Conservation (phyloP, 2,329 filamentous ascomycete genomes). For the Alternaria sp. region DNA sequence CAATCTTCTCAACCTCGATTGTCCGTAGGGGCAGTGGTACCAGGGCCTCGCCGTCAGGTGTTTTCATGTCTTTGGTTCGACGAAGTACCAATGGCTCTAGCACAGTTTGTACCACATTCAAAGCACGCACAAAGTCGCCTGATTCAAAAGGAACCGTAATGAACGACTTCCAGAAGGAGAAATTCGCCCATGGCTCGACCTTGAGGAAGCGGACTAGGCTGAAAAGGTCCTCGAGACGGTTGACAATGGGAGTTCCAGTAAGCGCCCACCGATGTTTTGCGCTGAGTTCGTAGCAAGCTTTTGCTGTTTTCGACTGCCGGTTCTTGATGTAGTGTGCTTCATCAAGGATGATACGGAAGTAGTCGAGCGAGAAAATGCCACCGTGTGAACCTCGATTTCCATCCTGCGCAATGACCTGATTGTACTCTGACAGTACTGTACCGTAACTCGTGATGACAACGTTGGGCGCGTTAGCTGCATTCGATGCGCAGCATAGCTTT, state of each 20-base stretch:
- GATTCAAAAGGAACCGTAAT: constrained; percentile 98
- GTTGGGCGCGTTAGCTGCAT: constrained; percentile 80
- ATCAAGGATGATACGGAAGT: constrained; percentile 94
- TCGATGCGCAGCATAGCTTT: constrained; percentile 78
- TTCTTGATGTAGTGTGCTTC: constrained; percentile 96
- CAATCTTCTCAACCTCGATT: constrained; percentile 86
- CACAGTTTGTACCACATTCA: constrained; percentile 97
- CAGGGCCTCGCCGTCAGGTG: constrained; percentile 80
- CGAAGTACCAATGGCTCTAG: constrained; percentile 94
- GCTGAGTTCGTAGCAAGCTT: constrained; percentile 89
- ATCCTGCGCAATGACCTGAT: constrained; percentile 72
- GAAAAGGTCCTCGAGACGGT: constrained; percentile 93
- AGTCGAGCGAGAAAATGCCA: constrained; percentile 88
- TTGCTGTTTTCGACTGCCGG: constrained; percentile 86
- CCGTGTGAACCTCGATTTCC: constrained; percentile 70
- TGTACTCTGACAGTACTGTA: constrained; percentile 88
- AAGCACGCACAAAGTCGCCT: constrained; percentile 88
- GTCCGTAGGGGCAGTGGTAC: constrained; percentile 84
- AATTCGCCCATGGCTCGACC: constrained; percentile 98
- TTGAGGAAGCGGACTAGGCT: constrained; percentile 90
- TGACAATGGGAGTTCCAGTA: constrained; percentile 96
- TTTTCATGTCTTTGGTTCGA: constrained; percentile 98
- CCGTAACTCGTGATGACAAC: constrained; percentile 96
- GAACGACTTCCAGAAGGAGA: constrained; percentile 99
- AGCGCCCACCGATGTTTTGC: constrained; percentile 91